Percentiles rank a stretch among this genome's conserved stretches.
Conservation (phyloP, 192 early-diverging fungal genomes). For the Podila epicladia region DNA sequence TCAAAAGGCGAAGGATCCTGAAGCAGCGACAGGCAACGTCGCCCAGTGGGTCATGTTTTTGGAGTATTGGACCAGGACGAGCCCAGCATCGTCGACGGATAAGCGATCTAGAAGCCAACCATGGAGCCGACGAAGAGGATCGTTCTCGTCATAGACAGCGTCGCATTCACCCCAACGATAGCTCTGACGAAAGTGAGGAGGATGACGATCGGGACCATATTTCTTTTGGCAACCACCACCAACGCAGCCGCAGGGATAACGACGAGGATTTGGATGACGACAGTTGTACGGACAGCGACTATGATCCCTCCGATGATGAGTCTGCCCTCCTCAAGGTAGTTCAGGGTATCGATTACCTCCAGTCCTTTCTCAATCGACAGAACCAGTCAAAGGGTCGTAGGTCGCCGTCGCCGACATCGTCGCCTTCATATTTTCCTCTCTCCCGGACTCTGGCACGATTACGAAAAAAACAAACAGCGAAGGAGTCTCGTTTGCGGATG, state of each 20-base stretch:
- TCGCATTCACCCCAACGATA: not conserved
- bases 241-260: slow-evolving; percentile 2
- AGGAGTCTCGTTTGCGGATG: slow-evolving; percentile 5
- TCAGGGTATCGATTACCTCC: slow-evolving; percentile 16
- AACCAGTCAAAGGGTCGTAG: not conserved
- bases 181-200: not conserved
- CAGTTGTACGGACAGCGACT: slow-evolving; percentile 11
- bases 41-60: not conserved
- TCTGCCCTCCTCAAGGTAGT: slow-evolving; percentile 29
- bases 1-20: slow-evolving; percentile 1
- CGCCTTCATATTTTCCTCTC: slow-evolving; percentile 3
- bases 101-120: no score
- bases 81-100: no score
- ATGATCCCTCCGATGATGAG: slow-evolving; percentile 35
- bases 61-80: not conserved
- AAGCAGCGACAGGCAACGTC: not conserved
- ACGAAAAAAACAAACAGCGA: slow-evolving; percentile 8
- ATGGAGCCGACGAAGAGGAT: not conserved
- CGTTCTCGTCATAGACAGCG: not conserved
- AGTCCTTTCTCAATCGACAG: not conserved
- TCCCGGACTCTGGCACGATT: slow-evolving; percentile 5
- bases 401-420: not conserved
- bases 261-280: not conserved
- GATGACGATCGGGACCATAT: not conserved
- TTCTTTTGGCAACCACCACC: not conserved